A percentile compares a stretch with the other conserved stretches of the same genome.
Conservation (phyloP, 805 yeast species). For the Kurtzmaniella cleridarum region DNA sequence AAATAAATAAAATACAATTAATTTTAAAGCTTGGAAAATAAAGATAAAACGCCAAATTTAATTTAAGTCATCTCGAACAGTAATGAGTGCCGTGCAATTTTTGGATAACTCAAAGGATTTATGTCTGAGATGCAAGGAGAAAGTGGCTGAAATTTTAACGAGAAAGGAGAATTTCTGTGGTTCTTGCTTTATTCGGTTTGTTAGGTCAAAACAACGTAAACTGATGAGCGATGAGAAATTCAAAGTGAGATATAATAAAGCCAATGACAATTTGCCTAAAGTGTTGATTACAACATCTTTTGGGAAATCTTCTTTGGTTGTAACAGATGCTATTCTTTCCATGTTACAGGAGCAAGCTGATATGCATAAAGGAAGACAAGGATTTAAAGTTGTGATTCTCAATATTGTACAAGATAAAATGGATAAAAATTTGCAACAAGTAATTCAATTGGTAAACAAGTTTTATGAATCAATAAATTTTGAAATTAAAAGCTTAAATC, state of each 20-base stretch:
- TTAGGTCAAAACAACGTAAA: conserved; percentile 75
- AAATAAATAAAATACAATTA: no score
- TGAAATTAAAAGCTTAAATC: background rate
- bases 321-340: conserved; percentile 61
- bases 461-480: conserved; percentile 16
- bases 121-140: conserved; percentile 49
- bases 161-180: conserved; percentile 65
- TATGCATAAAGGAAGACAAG: conserved; percentile 62
- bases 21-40: no score
- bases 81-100: no score
- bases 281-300: conserved; percentile 60
- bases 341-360: conserved; percentile 56
- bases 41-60: no score
- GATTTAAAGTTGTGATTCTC: conserved; percentile 55
- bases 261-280: conserved; percentile 20
- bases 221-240: conserved; percentile 68
- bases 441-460: conserved; percentile 13
- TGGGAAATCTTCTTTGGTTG: conserved; percentile 62
- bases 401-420: conserved; percentile 31
- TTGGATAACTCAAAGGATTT: background rate
- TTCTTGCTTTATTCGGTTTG: conserved; percentile 64
- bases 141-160: conserved; percentile 39
- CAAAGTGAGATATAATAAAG: conserved; percentile 57
- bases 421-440: conserved; percentile 11
- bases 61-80: no score